These are phyloP conservation scores for Pseudogymnoascus sp. DNA, from an alignment of 2,329 filamentous ascomycete species.

Conservation along the genomic window DNA sequence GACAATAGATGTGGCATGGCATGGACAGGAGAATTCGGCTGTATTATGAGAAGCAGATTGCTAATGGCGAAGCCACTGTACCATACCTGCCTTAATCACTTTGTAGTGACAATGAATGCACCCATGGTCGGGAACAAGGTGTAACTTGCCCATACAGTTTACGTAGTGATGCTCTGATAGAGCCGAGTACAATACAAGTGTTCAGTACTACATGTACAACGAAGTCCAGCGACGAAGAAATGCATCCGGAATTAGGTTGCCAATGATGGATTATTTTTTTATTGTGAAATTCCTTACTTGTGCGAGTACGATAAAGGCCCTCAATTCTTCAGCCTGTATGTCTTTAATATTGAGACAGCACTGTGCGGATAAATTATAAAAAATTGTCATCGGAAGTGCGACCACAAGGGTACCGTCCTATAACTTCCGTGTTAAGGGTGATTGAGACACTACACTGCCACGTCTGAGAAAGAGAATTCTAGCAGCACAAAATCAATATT, in stretches of 20 bases:
- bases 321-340: background rate
- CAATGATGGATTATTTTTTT: background rate
- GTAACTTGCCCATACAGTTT: conserved; percentile 6
- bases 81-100: conserved; percentile 27
- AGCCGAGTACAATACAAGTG: conserved; percentile 4
- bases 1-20: conserved; percentile 42
- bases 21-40: conserved; percentile 16
- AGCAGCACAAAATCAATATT: background rate
- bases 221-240: background rate
- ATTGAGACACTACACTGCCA: background rate
- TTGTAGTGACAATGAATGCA: background rate
- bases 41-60: conserved; percentile 24
- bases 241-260: background rate
- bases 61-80: conserved; percentile 19
- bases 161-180: background rate
- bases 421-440: background rate
- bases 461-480: background rate
- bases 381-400: background rate
- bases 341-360: conserved; percentile 3
- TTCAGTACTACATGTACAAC: background rate
- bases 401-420: background rate
- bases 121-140: conserved; percentile 4
- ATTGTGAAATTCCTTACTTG: background rate
- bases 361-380: background rate
- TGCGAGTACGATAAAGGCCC: background rate